These are phyloP conservation scores for Venustampulla echinocandica DNA, from an alignment of 495 filamentous ascomycete species.

Conservation along the genomic window DNA sequence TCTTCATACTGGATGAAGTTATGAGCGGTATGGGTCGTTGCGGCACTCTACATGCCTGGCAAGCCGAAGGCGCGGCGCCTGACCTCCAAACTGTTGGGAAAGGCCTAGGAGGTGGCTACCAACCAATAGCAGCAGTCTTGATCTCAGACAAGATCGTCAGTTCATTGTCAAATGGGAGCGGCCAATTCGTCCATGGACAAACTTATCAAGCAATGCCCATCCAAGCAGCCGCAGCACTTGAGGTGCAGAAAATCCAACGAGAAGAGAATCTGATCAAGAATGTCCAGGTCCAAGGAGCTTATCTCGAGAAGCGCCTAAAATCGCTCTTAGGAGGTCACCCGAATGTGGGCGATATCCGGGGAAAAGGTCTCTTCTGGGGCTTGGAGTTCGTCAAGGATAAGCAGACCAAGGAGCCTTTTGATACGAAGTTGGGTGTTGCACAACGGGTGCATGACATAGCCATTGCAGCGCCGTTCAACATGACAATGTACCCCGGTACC, in stretches of 20 bases:
- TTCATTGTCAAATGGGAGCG: constrained; percentile 45
- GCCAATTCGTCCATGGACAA: constrained; percentile 48
- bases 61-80: constrained; percentile 51
- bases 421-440: constrained; percentile 30
- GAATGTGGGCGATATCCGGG: constrained; percentile 57
- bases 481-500: constrained; percentile 61
- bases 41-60: constrained; percentile 61
- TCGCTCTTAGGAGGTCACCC: constrained; percentile 37
- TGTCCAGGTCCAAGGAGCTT: constrained; percentile 39
- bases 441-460: constrained; percentile 46
- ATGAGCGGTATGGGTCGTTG: constrained; percentile 72
- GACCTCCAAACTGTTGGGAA: constrained; percentile 69
- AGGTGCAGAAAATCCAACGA: constrained; percentile 49
- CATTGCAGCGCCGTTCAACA: constrained; percentile 40
- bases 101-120: constrained; percentile 54
- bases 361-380: constrained; percentile 55
- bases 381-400: constrained; percentile 51
- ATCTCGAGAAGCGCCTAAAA: constrained; percentile 39
- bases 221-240: constrained; percentile 50
- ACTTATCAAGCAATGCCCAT: constrained; percentile 56
- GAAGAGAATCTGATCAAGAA: constrained; percentile 47
- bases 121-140: constrained; percentile 53
- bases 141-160: constrained; percentile 45
- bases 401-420: constrained; percentile 38
- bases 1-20: constrained; percentile 68